Percentiles rank a stretch among this genome's conserved stretches.
phyloP scores from a whole-genome alignment of 129 eudicot species.

The Chrysanthemum makinoi region DNA sequence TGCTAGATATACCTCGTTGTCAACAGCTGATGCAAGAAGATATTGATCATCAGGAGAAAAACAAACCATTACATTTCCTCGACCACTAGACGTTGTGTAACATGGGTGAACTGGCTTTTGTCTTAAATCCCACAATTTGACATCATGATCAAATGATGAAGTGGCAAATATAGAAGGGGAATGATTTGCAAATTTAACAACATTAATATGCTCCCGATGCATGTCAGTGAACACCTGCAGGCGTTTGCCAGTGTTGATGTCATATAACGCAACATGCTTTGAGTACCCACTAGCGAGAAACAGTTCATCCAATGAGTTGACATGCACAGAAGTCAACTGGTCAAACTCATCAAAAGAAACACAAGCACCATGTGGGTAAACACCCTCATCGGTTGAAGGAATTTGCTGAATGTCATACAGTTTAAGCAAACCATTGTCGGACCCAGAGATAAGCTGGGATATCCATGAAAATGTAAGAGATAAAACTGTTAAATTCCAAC shows the following conservation, averaged over 20 bases:
- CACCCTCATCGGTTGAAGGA: slow-evolving; percentile 38
- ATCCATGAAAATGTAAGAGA: neutral
- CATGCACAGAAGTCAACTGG: slow-evolving; percentile 94
- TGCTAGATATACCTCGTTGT: slow-evolving; percentile 70
- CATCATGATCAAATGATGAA: slow-evolving; percentile 93
- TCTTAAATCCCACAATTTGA: slow-evolving; percentile 97
- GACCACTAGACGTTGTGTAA: slow-evolving; percentile 74
- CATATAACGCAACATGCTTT: slow-evolving; percentile 74
- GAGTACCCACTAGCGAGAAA: slow-evolving; percentile 96
- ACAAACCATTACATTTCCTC: slow-evolving; percentile 97
- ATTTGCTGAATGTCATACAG: slow-evolving; percentile 60
- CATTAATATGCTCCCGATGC: slow-evolving; percentile 86
- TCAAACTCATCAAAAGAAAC: slow-evolving; percentile 74
- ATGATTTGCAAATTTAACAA: slow-evolving; percentile 90
- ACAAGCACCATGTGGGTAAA: slow-evolving; percentile 29
- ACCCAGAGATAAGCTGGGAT: slow-evolving; percentile 93
- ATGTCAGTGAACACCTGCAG: slow-evolving; percentile 73
- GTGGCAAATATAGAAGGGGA: slow-evolving; percentile 93
- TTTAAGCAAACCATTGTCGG: slow-evolving; percentile 87
- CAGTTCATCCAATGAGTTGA: slow-evolving; percentile 80
- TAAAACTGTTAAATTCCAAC: neutral
- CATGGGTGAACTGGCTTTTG: slow-evolving; percentile 75
- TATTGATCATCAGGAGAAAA: slow-evolving; percentile 95
- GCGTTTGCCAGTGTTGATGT: slow-evolving; percentile 69
- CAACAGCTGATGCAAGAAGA: slow-evolving; percentile 93